Evolutionary conservation across 2,329 filamentous ascomycete genomes (phyloP), one percentile per base, ranked within the genome.

Genomic region (Didymella glomerata): DNA sequence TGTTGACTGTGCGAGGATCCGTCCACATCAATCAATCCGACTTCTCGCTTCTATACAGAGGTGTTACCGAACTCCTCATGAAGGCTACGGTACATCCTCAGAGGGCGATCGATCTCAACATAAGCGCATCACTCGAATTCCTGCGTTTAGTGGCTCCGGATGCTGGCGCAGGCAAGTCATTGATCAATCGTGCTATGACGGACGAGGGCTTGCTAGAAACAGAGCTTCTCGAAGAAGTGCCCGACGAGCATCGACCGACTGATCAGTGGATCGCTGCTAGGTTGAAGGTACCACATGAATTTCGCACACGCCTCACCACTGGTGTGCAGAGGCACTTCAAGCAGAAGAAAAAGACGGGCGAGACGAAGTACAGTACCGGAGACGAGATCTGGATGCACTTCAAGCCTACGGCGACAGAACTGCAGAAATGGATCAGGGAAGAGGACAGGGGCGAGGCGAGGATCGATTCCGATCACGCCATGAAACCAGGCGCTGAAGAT

Each of bases 1-100:
- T 82, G 0, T 69, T 81, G 47, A 83, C 81, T 0, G 76, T 83
- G 5, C 76, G 81, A 36, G 88, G 88, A 25, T 88, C 86, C 1
- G 85, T 89, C 1, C 87, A 90, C 68, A 79, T 90, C 28, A 85
- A 84, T 5, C 87, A 90, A 70, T 87, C 85, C 2, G 88, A 90
- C 74, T 90, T 90, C 68, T 84, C 85, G 1, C 76, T 90, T 1
- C 76, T 90, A 18, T 90, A 90, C 67, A 85, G 83, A 4, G 81
- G 82, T 40, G 78, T 86, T 64, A 84, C 85, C 70, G 84, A 84
- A 1, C 70, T 86, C 9, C 75, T 89, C 14, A 78, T 87, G 61
- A 90, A 90, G 71, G 85, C 84, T 49, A 84, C 87, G 14, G 84
- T 88, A n/a, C 82, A 90, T 65, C 86, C 87, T 0, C 77, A 82